Percentiles rank a stretch among this genome's conserved stretches.
These are phyloP conservation scores for Mycena chlorophos DNA, from an alignment of 768 basidiomycete genomes.

Conservation along the genomic window DNA sequence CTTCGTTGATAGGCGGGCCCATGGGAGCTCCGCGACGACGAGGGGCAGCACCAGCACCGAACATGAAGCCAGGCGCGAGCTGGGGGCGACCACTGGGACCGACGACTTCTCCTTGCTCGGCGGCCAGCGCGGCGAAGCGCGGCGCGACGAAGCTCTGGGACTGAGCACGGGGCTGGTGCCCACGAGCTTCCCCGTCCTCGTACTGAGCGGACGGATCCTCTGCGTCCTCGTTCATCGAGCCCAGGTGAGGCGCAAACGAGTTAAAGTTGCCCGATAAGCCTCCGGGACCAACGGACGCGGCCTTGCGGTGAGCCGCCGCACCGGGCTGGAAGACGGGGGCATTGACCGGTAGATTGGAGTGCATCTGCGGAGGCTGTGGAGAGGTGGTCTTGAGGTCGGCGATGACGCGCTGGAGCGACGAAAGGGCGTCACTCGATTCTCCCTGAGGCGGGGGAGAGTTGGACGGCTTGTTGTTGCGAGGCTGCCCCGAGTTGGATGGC, in stretches of 20 bases:
- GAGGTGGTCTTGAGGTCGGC: conserved; percentile 89
- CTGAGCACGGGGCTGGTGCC: conserved; percentile 71
- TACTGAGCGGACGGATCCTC: conserved; percentile 57
- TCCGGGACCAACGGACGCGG: conserved; percentile 65
- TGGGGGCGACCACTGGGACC: conserved; percentile 84
- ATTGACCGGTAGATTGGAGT: conserved; percentile 60
- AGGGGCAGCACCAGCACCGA: conserved; percentile 56
- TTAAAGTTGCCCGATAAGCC: conserved; percentile 61
- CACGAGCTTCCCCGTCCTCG: conserved; percentile 74
- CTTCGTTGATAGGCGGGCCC: conserved; percentile 77
- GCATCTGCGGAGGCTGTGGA: conserved; percentile 48
- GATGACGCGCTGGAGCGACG: conserved; percentile 90
- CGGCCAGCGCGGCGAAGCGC: conserved; percentile 79
- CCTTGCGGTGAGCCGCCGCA: conserved; percentile 72
- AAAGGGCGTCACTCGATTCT: conserved; percentile 78
- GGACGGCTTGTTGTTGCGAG: conserved; percentile 48
- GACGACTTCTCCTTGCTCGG: conserved; percentile 59
- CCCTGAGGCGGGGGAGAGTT: conserved; percentile 48
- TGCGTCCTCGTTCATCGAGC: conserved; percentile 80
- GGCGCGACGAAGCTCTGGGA: conserved; percentile 87
- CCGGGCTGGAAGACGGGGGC: conserved; percentile 78
- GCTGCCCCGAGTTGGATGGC: conserved; percentile 56
- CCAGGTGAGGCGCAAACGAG: conserved; percentile 77
- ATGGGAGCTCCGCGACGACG: conserved; percentile 53
- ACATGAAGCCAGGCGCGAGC: conserved; percentile 89